Percentiles rank a stretch among this genome's conserved stretches.
Evolutionary conservation across 2,329 filamentous ascomycete species (phyloP).

Genomic region (Fusarium sacchari): DNA sequence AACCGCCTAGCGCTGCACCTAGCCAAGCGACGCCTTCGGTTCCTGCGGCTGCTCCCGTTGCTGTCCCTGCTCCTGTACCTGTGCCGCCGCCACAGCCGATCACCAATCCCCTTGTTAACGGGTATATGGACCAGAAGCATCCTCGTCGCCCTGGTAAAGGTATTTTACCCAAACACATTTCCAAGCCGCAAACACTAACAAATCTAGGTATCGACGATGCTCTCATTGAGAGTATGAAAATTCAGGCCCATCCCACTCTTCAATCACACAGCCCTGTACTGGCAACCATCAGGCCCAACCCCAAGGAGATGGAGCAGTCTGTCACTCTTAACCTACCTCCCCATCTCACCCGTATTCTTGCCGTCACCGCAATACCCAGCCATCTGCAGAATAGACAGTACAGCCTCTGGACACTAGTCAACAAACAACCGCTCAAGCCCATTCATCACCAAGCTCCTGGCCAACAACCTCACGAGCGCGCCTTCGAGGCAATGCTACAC

Average conservation of each 20-base stretch:
- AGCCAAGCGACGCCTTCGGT: conserved; percentile 25
- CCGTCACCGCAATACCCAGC: conserved; percentile 73
- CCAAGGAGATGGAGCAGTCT: conserved; percentile 74
- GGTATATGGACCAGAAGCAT: conserved; percentile 50
- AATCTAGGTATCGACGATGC: conserved; percentile 65
- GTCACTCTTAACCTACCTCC: conserved; percentile 76
- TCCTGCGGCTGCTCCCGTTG: background rate
- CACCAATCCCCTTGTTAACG: conserved; percentile 45
- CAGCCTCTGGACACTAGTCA: conserved; percentile 79
- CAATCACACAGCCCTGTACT: conserved; percentile 69
- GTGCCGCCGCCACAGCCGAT: conserved; percentile 37
- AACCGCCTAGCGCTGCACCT: conserved; percentile 24
- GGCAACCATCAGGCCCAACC: conserved; percentile 72
- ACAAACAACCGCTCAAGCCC: conserved; percentile 69
- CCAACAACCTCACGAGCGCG: conserved; percentile 68
- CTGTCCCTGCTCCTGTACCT: conserved; percentile 27
- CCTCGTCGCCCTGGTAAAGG: conserved; percentile 57
- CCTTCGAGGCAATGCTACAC: conserved; percentile 78
- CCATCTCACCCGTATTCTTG: conserved; percentile 75
- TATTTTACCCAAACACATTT: conserved; percentile 32
- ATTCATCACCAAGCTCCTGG: conserved; percentile 60
- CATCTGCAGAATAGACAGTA: conserved; percentile 74
- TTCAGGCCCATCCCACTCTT: conserved; percentile 75
- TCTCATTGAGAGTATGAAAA: conserved; percentile 72
- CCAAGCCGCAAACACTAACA: conserved; percentile 34